Percentiles rank a stretch among this genome's conserved stretches.
These are phyloP conservation scores for Gnomoniopsis smithogilvyi DNA, from an alignment of 2,329 filamentous ascomycete species.

Conservation along the genomic window DNA sequence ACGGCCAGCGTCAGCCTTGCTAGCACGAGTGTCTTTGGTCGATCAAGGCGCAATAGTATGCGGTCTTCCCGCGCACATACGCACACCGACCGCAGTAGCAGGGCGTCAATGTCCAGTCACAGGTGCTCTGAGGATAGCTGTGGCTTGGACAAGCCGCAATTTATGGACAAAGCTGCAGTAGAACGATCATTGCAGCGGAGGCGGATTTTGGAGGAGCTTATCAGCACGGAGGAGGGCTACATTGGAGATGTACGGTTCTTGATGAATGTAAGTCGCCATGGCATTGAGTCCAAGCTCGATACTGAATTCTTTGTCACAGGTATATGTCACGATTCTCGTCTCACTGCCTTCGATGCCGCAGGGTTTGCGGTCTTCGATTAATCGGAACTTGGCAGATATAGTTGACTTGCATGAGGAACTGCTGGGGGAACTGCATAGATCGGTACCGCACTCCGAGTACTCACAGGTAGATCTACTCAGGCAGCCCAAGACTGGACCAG, in stretches of 20 bases:
- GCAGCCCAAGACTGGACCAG: conserved; percentile 15
- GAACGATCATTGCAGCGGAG: conserved; percentile 72
- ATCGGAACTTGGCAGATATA: conserved; percentile 75
- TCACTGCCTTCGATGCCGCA: conserved; percentile 64
- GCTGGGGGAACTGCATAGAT: conserved; percentile 67
- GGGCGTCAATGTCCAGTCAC: conserved; percentile 55
- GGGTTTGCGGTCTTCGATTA: conserved; percentile 68
- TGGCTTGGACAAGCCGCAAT: conserved; percentile 52
- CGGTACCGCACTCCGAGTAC: conserved; percentile 67
- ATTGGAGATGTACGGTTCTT: conserved; percentile 83
- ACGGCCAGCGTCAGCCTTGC: conserved; percentile 77
- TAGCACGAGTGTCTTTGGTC: conserved; percentile 65
- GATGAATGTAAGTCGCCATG: conserved; percentile 62
- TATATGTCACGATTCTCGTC: conserved; percentile 72
- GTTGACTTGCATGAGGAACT: conserved; percentile 81
- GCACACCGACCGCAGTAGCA: conserved; percentile 60
- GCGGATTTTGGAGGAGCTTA: conserved; percentile 78
- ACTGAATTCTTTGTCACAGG: conserved; percentile 42
- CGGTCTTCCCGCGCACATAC: conserved; percentile 55
- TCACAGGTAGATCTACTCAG: conserved; percentile 38
- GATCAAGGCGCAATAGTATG: conserved; percentile 51
- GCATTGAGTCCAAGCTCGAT: neutral
- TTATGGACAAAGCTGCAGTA: conserved; percentile 65
- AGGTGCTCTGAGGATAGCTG: conserved; percentile 64
- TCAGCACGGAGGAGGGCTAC: conserved; percentile 84